Evolutionary conservation across 2,329 filamentous ascomycete genomes (phyloP).

Genomic region (Phaeomoniella chlamydospora): DNA sequence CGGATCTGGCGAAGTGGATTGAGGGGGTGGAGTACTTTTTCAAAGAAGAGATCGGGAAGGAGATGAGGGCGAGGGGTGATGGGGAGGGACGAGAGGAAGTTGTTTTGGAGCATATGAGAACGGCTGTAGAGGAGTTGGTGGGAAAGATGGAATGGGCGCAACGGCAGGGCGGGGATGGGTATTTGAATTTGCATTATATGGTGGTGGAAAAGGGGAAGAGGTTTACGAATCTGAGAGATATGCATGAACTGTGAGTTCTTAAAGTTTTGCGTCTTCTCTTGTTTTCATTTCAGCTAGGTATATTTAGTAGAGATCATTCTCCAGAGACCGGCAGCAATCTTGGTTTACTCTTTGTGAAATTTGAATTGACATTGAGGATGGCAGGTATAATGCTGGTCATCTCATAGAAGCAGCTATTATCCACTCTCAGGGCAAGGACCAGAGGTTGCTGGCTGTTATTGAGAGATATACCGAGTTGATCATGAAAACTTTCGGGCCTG

Average conservation of each 20-base stretch:
- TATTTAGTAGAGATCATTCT: too few species aligned
- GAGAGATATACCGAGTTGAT: constrained; percentile 41
- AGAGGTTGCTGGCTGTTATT: constrained; percentile 35
- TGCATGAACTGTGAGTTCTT: constrained; percentile 41
- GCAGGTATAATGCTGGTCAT: constrained; percentile 44
- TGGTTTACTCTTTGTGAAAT: too few species aligned
- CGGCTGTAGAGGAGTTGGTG: constrained; percentile 38
- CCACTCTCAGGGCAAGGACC: constrained; percentile 38
- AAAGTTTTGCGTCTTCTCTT: too few species aligned
- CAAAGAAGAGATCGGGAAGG: constrained; percentile 16
- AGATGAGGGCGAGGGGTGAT: too few species aligned
- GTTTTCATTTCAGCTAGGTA: too few species aligned
- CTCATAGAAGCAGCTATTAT: constrained; percentile 46
- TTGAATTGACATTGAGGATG: not conserved
- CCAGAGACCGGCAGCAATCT: too few species aligned
- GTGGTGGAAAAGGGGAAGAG: constrained; percentile 39
- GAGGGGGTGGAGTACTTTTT: constrained; percentile 44
- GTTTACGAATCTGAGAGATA: constrained; percentile 44
- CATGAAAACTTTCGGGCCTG: constrained; percentile 34
- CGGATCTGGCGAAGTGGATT: constrained; percentile 44
- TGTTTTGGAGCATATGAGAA: constrained; percentile 33
- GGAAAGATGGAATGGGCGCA: constrained; percentile 42
- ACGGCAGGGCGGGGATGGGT: constrained; percentile 46
- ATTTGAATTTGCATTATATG: constrained; percentile 48
- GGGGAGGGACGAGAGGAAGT: constrained; percentile 21